Conservation (phyloP, 768 basidiomycete species). For the Lanmaoa pseudosensibilis region DNA sequence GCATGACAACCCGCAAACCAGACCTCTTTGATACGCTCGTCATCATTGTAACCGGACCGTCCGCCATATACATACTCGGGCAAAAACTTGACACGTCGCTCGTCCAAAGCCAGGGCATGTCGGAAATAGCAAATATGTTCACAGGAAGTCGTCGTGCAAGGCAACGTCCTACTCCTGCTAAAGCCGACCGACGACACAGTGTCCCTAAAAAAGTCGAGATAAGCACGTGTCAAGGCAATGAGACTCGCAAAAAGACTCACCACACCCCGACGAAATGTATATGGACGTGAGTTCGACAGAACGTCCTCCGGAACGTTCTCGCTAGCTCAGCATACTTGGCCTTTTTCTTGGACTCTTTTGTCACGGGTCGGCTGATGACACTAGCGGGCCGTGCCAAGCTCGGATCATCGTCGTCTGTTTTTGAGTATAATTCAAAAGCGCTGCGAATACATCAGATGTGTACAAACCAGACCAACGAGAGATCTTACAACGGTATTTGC, state of each 20-base stretch:
- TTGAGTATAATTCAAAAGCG: constrained; percentile 41
- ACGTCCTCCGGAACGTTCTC: constrained; percentile 36
- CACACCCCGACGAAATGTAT: constrained; percentile 49
- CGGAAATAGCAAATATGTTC: constrained; percentile 44
- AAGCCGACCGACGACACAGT: constrained; percentile 49
- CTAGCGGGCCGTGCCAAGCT: constrained; percentile 9
- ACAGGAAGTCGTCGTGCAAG: constrained; percentile 30
- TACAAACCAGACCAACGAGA: not conserved
- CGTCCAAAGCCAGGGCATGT: constrained; percentile 49
- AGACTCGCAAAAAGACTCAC: constrained; percentile 23
- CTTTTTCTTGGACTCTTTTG: constrained; percentile 12
- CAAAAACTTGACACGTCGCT: constrained; percentile 47
- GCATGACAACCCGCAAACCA: constrained; percentile 45
- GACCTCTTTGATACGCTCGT: constrained; percentile 39
- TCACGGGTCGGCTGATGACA: constrained; percentile 4
- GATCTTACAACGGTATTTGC: constrained; percentile 40
- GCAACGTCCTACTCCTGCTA: constrained; percentile 30
- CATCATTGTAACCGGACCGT: constrained; percentile 6
- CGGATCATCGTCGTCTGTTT: constrained; percentile 21
- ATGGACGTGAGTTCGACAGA: constrained; percentile 34
- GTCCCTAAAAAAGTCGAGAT: constrained; percentile 34
- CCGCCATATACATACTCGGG: constrained; percentile 43
- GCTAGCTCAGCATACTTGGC: constrained; percentile 23
- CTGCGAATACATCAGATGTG: constrained; percentile 19
- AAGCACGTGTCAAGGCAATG: not conserved